Conservation (phyloP, 192 early-diverging fungal species). For the Backusella mclennaniae region DNA sequence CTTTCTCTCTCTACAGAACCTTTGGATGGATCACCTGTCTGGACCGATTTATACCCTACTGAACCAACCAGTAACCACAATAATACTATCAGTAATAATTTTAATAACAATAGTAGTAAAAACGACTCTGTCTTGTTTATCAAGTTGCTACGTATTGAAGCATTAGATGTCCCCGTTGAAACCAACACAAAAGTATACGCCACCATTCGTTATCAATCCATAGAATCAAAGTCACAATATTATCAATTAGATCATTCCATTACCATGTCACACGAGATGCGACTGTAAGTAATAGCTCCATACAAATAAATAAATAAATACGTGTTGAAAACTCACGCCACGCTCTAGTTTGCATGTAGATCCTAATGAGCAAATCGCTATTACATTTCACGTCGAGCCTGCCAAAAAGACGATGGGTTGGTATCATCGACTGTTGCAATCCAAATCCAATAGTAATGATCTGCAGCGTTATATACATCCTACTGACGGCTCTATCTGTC, state of each 20-base stretch:
- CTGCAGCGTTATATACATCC: not conserved
- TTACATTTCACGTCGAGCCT: not conserved
- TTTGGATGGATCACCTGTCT: not conserved
- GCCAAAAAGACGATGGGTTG: not conserved
- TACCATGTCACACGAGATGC: conserved; percentile 1
- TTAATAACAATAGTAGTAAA: not conserved
- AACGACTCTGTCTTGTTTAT: not conserved
- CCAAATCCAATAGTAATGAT: not conserved
- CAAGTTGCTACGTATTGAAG: not conserved
- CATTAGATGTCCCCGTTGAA: not conserved
- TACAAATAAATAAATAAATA: not conserved
- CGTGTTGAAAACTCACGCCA: not conserved
- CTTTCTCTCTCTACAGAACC: not conserved
- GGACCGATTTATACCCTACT: not conserved
- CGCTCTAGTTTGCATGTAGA: not conserved
- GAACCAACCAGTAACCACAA: not conserved
- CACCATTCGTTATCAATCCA: conserved; percentile 1
- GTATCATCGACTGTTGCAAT: not conserved
- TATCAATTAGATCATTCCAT: not conserved
- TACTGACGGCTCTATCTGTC: not conserved
- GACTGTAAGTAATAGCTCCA: not conserved
- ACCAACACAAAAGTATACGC: not conserved
- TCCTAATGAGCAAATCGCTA: not conserved
- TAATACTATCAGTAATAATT: not conserved
- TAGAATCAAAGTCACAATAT: not conserved